Conservation (phyloP, 2,329 filamentous ascomycete species). For the Alternaria angustiovoidea region DNA sequence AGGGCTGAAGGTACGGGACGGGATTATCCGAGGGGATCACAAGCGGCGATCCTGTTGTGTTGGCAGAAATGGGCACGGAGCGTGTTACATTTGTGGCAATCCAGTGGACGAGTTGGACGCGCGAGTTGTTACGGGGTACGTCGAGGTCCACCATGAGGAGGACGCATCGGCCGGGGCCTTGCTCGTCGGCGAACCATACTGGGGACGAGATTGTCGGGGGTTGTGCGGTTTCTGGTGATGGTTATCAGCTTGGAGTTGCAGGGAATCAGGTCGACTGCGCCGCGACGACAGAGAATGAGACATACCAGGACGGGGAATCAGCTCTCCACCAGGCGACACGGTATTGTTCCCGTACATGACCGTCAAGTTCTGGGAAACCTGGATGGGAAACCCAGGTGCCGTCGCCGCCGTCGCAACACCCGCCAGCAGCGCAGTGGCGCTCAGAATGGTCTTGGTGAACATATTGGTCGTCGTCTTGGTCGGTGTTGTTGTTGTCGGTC, state of each 20-base stretch:
- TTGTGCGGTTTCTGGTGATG: constrained; percentile 33
- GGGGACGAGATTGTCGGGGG: constrained; percentile 35
- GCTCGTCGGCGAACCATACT: constrained; percentile 19
- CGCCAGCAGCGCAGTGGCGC: constrained; percentile 23
- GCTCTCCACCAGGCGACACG: constrained; percentile 44
- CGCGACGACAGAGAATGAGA: background rate
- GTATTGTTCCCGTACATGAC: constrained; percentile 44
- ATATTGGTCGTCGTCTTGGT: constrained; percentile 13
- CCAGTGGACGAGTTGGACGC: constrained; percentile 46
- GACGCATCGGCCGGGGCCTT: constrained; percentile 24
- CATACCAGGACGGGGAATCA: constrained; percentile 43
- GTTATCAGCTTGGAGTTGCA: constrained; percentile 2
- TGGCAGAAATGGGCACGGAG: constrained; percentile 1
- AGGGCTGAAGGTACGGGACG: constrained; percentile 38
- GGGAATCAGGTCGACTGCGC: background rate
- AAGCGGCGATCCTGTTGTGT: constrained; percentile 20
- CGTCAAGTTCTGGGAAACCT: constrained; percentile 24
- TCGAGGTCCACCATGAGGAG: constrained; percentile 46
- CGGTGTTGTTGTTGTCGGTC: background rate
- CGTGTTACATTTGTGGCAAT: constrained; percentile 39
- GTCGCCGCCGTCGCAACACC: constrained; percentile 28
- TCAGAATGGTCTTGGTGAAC: constrained; percentile 23
- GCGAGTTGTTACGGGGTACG: constrained; percentile 42
- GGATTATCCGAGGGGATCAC: constrained; percentile 20
- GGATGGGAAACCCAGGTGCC: constrained; percentile 43